Evolutionary conservation across 1,284 basidiomycete genomes (phyloP).

Genomic region (Marasmius oreades): DNA sequence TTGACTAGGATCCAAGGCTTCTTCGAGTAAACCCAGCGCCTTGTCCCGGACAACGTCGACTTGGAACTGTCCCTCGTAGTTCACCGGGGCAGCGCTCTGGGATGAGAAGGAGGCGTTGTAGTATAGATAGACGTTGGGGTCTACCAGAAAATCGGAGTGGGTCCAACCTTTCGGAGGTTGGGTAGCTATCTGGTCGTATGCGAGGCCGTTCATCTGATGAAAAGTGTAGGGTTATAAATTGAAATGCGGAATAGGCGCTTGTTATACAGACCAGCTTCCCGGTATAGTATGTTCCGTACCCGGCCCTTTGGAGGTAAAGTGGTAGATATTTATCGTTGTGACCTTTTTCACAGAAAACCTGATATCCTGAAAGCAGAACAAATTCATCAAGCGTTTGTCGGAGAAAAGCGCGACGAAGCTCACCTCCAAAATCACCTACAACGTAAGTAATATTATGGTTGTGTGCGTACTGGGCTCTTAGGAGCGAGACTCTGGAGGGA

Average conservation of each 20-base stretch:
- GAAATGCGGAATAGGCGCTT: not conserved
- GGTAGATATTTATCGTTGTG: constrained; percentile 4
- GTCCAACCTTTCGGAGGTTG: constrained; percentile 3
- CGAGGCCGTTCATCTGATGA: constrained; percentile 5
- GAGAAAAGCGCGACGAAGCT: not conserved
- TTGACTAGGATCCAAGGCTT: not conserved
- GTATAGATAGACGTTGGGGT: constrained; percentile 6
- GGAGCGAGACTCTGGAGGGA: constrained; percentile 5
- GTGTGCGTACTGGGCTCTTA: constrained; percentile 4
- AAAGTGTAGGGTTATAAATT: too few species aligned
- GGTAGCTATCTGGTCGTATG: not conserved
- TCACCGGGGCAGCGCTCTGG: not conserved
- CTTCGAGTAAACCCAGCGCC: not conserved
- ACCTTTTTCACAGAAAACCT: constrained; percentile 1
- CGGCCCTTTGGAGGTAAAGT: constrained; percentile 1
- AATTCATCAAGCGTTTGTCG: not conserved
- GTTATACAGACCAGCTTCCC: constrained; percentile 1
- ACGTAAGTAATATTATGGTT: constrained; percentile 7
- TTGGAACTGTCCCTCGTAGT: not conserved
- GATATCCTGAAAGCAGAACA: not conserved
- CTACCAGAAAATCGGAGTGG: constrained; percentile 4
- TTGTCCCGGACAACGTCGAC: constrained; percentile 1
- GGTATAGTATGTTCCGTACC: constrained; percentile 7
- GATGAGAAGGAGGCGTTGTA: constrained; percentile 1
- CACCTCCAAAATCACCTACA: constrained; percentile 1